Conservation (phyloP, 345 rosid genomes). For the Sisymbrium irio region DNA sequence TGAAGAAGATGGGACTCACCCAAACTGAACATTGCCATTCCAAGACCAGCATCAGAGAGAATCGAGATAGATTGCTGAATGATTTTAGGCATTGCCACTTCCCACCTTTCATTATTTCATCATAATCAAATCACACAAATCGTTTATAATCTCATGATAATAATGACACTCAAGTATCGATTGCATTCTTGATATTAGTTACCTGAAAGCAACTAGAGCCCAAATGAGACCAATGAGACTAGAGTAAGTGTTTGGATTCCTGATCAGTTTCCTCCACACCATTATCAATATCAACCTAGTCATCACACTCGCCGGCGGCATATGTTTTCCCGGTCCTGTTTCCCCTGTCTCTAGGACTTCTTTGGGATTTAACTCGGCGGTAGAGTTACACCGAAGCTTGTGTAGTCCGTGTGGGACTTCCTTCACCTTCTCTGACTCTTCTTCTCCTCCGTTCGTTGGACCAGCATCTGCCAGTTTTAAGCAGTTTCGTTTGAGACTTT, state of each 20-base stretch:
- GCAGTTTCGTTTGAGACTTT: not conserved
- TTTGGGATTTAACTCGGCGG: conserved; percentile 74
- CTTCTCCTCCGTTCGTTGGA: conserved; percentile 45
- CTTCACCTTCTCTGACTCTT: conserved; percentile 46
- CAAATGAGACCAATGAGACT: conserved; percentile 84
- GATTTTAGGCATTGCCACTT: conserved; percentile 73
- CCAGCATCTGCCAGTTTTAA: conserved; percentile 19
- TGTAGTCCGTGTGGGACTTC: conserved; percentile 42
- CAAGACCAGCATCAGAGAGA: conserved; percentile 91
- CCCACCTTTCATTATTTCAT: conserved; percentile 37
- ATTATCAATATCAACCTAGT: conserved; percentile 80
- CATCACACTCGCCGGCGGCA: conserved; percentile 97
- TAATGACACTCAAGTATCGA: not conserved
- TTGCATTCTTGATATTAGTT: not conserved
- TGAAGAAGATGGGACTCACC: conserved; percentile 43
- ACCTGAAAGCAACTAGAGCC: conserved; percentile 80
- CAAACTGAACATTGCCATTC: conserved; percentile 99
- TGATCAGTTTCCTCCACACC: conserved; percentile 93
- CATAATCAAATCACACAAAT: not conserved
- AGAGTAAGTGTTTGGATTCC: conserved; percentile 95
- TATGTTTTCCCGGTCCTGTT: conserved; percentile 44
- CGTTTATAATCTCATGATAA: not conserved
- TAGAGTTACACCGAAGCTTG: conserved; percentile 61
- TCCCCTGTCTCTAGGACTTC: conserved; percentile 39
- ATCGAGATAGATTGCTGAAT: conserved; percentile 67